Conservation (phyloP, 345 rosid genomes). For the Populus deltoides region DNA sequence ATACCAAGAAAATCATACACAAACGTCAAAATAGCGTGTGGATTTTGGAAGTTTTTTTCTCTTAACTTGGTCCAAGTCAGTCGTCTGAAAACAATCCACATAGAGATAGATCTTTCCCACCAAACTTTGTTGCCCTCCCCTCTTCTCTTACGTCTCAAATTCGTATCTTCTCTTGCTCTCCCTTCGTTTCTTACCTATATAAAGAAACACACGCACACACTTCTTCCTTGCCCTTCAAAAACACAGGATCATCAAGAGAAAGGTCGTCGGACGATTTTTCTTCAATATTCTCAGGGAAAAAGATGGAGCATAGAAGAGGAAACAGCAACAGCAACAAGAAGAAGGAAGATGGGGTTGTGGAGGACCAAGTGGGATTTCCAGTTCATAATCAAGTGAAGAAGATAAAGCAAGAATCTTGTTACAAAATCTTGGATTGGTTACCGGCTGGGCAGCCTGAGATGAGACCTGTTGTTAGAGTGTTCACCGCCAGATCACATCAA, state of each 20-base stretch:
- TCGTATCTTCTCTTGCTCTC: background rate
- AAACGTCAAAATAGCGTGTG: background rate
- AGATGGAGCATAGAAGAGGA: background rate
- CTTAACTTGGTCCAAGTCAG: background rate
- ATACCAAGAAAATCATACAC: background rate
- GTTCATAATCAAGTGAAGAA: slow-evolving; percentile 42
- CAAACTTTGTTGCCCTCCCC: background rate
- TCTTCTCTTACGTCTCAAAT: background rate
- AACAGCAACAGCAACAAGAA: background rate
- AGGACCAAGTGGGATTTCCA: background rate
- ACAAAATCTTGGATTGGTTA: slow-evolving; percentile 21
- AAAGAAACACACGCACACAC: background rate
- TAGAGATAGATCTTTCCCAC: background rate
- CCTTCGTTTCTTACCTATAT: background rate
- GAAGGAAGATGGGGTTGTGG: background rate
- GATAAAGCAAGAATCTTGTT: slow-evolving; percentile 31
- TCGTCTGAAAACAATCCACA: background rate
- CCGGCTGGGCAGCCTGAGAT: slow-evolving; percentile 28
- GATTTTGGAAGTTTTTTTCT: too few relatives aligned
- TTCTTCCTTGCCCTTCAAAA: background rate
- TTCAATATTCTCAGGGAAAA: background rate
- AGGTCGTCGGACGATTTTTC: background rate
- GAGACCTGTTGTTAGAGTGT: slow-evolving; percentile 27
- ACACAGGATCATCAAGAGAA: background rate
- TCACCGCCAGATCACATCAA: slow-evolving; percentile 18